Evolutionary conservation across 2,329 filamentous ascomycete genomes (phyloP).

Genomic region (Fusarium burgessii): DNA sequence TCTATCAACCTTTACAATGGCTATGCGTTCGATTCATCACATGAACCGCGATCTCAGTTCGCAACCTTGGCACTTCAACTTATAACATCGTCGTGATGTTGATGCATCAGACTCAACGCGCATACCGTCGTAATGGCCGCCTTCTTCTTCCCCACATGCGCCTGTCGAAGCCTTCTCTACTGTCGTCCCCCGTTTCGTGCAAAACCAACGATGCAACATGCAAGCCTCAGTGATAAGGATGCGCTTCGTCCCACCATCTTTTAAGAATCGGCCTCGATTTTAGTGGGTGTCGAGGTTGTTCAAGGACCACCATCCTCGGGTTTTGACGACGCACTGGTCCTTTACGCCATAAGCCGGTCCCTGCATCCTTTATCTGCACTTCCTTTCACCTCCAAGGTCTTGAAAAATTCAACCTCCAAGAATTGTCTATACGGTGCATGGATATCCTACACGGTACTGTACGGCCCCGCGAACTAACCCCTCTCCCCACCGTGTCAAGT

Average conservation of each 20-base stretch:
- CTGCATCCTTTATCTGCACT: slow-evolving; percentile 46
- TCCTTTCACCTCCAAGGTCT: slow-evolving; percentile 31
- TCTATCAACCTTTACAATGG: slow-evolving; percentile 1
- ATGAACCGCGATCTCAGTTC: slow-evolving; percentile 18
- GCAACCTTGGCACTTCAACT: slow-evolving; percentile 30
- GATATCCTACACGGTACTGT: slow-evolving; percentile 36
- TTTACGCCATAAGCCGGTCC: slow-evolving; percentile 39
- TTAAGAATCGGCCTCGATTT: slow-evolving; percentile 18
- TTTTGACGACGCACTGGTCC: slow-evolving; percentile 34
- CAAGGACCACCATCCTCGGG: slow-evolving; percentile 19
- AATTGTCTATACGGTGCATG: slow-evolving; percentile 49
- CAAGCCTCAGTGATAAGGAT: slow-evolving; percentile 12
- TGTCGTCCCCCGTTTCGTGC: slow-evolving; percentile 33
- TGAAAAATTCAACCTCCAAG: slow-evolving; percentile 43
- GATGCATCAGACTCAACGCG: slow-evolving; percentile 19
- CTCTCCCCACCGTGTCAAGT: slow-evolving; percentile 18
- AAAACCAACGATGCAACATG: slow-evolving; percentile 28
- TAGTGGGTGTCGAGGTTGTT: slow-evolving; percentile 30
- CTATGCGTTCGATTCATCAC: slow-evolving; percentile 17
- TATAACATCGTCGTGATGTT: slow-evolving; percentile 22
- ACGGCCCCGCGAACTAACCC: not conserved
- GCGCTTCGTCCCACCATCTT: slow-evolving; percentile 34
- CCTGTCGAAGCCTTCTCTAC: slow-evolving; percentile 28
- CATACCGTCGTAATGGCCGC: slow-evolving; percentile 15
- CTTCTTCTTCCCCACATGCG: slow-evolving; percentile 39